Percentiles rank a stretch among this genome's conserved stretches.
phyloP scores from a whole-genome alignment of 2,329 filamentous ascomycete genomes.

The Fusarium falciforme region DNA sequence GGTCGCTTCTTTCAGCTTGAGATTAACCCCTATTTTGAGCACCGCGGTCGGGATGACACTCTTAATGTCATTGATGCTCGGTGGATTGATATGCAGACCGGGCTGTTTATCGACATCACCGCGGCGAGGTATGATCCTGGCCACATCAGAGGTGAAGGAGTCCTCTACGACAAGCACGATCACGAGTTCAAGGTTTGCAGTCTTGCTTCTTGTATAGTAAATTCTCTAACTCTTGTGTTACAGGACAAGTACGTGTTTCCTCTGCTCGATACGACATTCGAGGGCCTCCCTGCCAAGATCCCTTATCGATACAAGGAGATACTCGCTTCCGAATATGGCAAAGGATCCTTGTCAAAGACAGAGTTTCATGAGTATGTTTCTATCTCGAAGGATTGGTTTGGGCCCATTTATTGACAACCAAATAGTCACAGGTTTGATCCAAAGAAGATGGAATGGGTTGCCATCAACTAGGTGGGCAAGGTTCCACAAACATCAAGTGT shows the following conservation, averaged over 20 bases:
- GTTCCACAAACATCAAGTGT: background rate
- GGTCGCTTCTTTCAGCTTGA: slow-evolving; percentile 62
- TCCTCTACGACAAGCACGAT: slow-evolving; percentile 63
- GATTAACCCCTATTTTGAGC: slow-evolving; percentile 56
- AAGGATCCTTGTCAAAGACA: slow-evolving; percentile 61
- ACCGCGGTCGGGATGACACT: slow-evolving; percentile 52
- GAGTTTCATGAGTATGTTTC: slow-evolving; percentile 63
- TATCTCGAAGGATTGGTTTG: background rate
- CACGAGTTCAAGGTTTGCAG: slow-evolving; percentile 59
- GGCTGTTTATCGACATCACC: slow-evolving; percentile 64
- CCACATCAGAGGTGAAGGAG: slow-evolving; percentile 56
- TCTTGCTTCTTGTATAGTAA: no score
- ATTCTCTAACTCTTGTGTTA: background rate
- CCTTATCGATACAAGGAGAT: slow-evolving; percentile 72
- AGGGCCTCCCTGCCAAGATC: slow-evolving; percentile 74
- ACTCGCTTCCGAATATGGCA: slow-evolving; percentile 67
- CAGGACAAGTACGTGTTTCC: slow-evolving; percentile 73
- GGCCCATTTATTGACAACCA: slow-evolving; percentile 18
- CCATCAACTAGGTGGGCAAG: background rate
- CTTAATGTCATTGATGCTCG: slow-evolving; percentile 60
- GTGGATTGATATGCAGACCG: slow-evolving; percentile 61
- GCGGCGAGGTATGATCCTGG: slow-evolving; percentile 60
- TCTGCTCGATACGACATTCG: slow-evolving; percentile 75
- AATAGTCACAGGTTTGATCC: slow-evolving; percentile 56
- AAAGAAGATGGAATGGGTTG: slow-evolving; percentile 50